phyloP scores from a whole-genome alignment of 495 filamentous ascomycete species.

The Cercophora newfieldiana region DNA sequence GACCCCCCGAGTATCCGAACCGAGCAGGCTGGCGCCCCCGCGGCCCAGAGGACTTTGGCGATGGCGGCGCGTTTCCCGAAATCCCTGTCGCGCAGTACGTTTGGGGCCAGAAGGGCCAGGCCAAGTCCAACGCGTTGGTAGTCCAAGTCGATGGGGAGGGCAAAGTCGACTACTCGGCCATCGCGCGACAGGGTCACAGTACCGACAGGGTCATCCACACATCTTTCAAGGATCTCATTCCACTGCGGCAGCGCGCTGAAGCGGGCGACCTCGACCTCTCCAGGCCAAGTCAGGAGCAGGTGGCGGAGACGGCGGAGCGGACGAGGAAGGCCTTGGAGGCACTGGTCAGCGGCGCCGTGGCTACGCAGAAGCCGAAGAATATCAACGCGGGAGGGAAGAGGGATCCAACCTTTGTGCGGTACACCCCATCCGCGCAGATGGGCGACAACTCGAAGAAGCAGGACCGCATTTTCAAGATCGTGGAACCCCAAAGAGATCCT shows the following conservation, averaged over 20 bases:
- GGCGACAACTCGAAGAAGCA: conserved; percentile 84
- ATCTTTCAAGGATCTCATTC: conserved; percentile 95
- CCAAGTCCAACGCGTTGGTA: conserved; percentile 81
- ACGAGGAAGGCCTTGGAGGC: conserved; percentile 81
- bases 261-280: conserved; percentile 91
- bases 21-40: conserved; percentile 86
- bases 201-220: conserved; percentile 85
- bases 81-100: conserved; percentile 94
- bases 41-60: conserved; percentile 84
- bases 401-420: conserved; percentile 91
- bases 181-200: conserved; percentile 85
- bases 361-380: conserved; percentile 94
- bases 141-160: conserved; percentile 89
- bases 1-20: conserved; percentile 84
- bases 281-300: conserved; percentile 80
- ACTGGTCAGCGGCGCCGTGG: conserved; percentile 81
- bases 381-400: conserved; percentile 73
- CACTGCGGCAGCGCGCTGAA: conserved; percentile 88
- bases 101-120: conserved; percentile 77
- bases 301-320: conserved; percentile 76
- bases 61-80: conserved; percentile 96
- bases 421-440: conserved; percentile 97
- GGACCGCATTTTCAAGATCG: conserved; percentile 97
- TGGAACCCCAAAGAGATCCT: conserved; percentile 89
- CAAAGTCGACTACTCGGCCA: conserved; percentile 94